Evolutionary conservation across 306 rosid genomes (phyloP), one percentile per base, ranked within the genome.

Genomic region (Sicyos baderoa): DNA sequence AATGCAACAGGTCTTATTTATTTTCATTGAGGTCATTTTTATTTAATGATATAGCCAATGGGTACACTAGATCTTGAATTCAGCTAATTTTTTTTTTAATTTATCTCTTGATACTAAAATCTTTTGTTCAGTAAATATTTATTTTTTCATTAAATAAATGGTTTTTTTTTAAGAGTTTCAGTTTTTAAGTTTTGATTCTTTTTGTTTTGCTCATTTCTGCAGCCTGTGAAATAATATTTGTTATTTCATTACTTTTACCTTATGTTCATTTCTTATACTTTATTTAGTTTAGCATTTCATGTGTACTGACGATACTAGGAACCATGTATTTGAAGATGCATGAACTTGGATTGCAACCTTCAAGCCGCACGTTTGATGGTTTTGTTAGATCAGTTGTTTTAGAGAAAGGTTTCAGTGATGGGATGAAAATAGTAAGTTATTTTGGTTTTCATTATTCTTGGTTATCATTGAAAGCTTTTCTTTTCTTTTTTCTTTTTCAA

Each of bases 331-430:
- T 84, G 72, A 79, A 91, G 97, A 91, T 86, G 96, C 87, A 83
- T 83, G 81, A 77, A 65, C 80, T 89, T 66, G 90, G 96, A 69
- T 76, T 91, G 87, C 80, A 79, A 71, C 91, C 88, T 6, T 81
- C 86, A 58, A 73, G 89, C 77, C 68, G 66, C 66, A 84, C 87
- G 15, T 89, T 78, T 59, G 86, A 89, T 83, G 83, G 86, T 78
- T 68, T 82, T 79, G 59, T 87, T 72, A 86, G 81, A 80, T 89
- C 91, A 12, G 75, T 76, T 82, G 79, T 78, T 77, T 78, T 82
- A 63, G 66, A 80, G 73, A 61, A 80, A 74, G 84, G 85, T 68
- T 80, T 76, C 77, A 74, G 72, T 53, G 70, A 74, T 55, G 95
- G 83, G 78, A 74, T 87, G 76, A 79, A 73, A 79, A 57, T 85